These are phyloP conservation scores for Pyricularia sp. DNA, from an alignment of 2,329 filamentous ascomycete genomes.

Conservation along the genomic window DNA sequence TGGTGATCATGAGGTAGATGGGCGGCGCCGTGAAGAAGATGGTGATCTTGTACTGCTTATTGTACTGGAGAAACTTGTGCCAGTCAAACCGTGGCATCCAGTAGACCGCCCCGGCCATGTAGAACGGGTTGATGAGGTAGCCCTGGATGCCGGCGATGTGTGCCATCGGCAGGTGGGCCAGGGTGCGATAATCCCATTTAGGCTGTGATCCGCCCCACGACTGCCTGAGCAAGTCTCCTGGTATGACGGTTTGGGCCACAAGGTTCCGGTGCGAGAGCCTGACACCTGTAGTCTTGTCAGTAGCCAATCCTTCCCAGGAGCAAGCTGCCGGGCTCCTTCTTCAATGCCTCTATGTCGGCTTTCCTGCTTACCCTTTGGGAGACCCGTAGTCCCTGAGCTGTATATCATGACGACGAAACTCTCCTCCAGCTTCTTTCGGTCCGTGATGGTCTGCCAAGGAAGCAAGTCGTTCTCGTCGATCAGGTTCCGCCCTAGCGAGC, in stretches of 20 bases:
- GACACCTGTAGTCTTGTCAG: constrained; percentile 14
- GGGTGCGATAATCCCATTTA: constrained; percentile 20
- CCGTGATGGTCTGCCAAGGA: constrained; percentile 44
- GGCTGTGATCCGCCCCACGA: constrained; percentile 18
- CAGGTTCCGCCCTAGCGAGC: constrained; percentile 18
- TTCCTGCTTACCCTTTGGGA: constrained; percentile 28
- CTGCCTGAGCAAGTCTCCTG: constrained; percentile 18
- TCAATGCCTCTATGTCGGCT: neutral
- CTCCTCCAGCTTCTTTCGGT: constrained; percentile 30
- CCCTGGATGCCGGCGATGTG: constrained; percentile 36
- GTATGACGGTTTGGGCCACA: constrained; percentile 25
- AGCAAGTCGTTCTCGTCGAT: constrained; percentile 20
- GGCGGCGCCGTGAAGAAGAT: constrained; percentile 51
- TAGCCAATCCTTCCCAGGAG: too few species aligned
- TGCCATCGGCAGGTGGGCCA: constrained; percentile 34
- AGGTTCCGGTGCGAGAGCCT: constrained; percentile 34
- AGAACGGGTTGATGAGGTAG: constrained; percentile 28
- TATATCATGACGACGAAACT: constrained; percentile 31
- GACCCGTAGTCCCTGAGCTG: constrained; percentile 38
- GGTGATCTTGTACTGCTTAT: constrained; percentile 38
- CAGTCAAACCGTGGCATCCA: constrained; percentile 57
- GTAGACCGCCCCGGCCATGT: constrained; percentile 37
- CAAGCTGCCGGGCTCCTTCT: too few species aligned
- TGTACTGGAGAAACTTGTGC: constrained; percentile 41
- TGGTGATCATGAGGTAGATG: constrained; percentile 50